Conservation (phyloP, 2,329 filamentous ascomycete genomes). For the Monilinia fructigena region DNA sequence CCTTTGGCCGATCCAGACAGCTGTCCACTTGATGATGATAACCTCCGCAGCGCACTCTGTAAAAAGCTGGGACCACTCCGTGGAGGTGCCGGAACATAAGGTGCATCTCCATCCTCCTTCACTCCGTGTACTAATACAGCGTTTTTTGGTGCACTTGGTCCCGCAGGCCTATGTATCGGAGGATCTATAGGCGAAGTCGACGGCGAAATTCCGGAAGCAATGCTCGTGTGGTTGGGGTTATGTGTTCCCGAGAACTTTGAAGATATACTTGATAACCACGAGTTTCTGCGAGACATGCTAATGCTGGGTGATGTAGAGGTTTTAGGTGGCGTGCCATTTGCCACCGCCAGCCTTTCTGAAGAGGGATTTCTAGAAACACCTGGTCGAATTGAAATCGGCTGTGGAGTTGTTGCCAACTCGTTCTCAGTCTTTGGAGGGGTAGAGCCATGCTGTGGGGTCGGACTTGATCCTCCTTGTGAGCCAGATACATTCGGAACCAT, state of each 20-base stretch:
- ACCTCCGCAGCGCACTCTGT: constrained; percentile 73
- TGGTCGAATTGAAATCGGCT: constrained; percentile 28
- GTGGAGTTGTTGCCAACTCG: background rate
- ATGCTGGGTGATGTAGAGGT: constrained; percentile 28
- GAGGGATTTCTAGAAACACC: constrained; percentile 33
- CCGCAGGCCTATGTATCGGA: constrained; percentile 36
- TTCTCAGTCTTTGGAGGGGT: constrained; percentile 16
- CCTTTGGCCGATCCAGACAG: constrained; percentile 45
- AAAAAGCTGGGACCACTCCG: constrained; percentile 72
- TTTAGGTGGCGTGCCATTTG: constrained; percentile 35
- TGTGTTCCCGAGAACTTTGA: constrained; percentile 72
- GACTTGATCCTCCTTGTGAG: constrained; percentile 8
- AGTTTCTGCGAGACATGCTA: constrained; percentile 54
- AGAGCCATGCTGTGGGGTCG: constrained; percentile 10
- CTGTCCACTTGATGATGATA: constrained; percentile 59
- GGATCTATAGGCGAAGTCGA: constrained; percentile 39
- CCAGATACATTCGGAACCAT: constrained; percentile 9
- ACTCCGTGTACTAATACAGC: constrained; percentile 58
- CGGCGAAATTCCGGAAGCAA: constrained; percentile 32
- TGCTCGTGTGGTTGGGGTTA: constrained; percentile 36
- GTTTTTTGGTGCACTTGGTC: constrained; percentile 50
- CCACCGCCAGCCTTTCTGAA: constrained; percentile 33
- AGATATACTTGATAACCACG: constrained; percentile 92
- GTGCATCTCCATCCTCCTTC: constrained; percentile 58
- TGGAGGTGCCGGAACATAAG: constrained; percentile 73